Evolutionary conservation across 495 filamentous ascomycete genomes (phyloP), one percentile per base, ranked within the genome.

Genomic region (Penicillium tannophilum): DNA sequence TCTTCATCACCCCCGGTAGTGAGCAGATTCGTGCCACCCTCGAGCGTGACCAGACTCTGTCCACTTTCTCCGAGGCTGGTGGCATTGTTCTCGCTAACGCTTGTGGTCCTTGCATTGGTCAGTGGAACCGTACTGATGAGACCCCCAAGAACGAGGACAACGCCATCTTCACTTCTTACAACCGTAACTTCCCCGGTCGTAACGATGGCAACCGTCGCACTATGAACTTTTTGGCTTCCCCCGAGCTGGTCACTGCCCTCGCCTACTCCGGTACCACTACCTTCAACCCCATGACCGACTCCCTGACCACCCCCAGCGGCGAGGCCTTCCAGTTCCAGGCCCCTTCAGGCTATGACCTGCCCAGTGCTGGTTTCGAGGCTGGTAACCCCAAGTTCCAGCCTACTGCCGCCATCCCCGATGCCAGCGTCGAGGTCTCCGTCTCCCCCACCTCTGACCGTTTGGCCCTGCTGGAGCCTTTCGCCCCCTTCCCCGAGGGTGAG

Each of bases 171-270:
- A 93, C 91, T 30, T 96, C 91, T 7, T 98, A 97, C 77, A 98
- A 98, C 83, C 89, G 94, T 59, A 98, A 98, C 77, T 98, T 98
- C 83, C 91, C 88, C 59, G 93, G 91, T 55, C 90, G 94, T 54
- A 98, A 98, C 71, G 94, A 98, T 67, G 94, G 94, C 61, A 98
- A 98, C 79, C 87, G 89, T 11, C 83, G 86, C 20, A 98, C 94
- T 33, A 96, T 97, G 93, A 98, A 98, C 81, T 98, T 98, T 80
- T 84, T 98, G 39, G 93, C 94, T 12, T 94, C 91, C 2, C 94
- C 94, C 4, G 94, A 98, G 72, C 83, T 98, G 36, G 95, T 98
- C 59, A 98, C 94, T 1, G 93, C 94, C 8, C 92, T 98, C 86
- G 83, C 89, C 33, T 98, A 95, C 72, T 88, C 93, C 24, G 94